Base-by-base conservation (phyloP, 371 early-diverging fungal genomes). In the Mucor ambiguus region DNA sequence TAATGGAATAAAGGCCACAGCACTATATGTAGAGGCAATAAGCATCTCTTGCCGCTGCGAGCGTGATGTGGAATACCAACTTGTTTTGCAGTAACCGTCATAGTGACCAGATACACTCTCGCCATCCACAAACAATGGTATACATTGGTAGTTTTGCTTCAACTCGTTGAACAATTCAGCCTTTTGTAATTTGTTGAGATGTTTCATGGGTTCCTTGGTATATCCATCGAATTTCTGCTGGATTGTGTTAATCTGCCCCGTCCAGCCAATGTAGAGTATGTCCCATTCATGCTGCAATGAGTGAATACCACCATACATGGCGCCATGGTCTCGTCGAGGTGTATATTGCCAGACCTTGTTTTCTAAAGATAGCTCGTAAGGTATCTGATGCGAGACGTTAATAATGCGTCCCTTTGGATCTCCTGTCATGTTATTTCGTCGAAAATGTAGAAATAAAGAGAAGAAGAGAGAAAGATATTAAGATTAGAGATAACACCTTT, bases 1-100 rank as follows among this genome's bases (percentile, higher is more conserved):
- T 98, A 98, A 81, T 99, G 99, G 60, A 99, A 91, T 61, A 99
- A 79, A 1, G 99, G 99, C 99, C 99, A 99, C 20, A 99, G 85
- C 61, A 87, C 88, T 88, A 69, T 18, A 24, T 14, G 35, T 49
- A 24, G 37, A 56, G 35, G 44, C 41, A 22, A 24, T 43, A 20
- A 32, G 26, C 37, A 35, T 35, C 37, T 35, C 37, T 35, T 12
- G 37, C 0, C 7, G 37, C 12, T 35, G 37, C 12, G 37, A 35
- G 1, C 37, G 3, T 12, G 12, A 35, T 35, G 12, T 12, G 12
- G 37, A 35, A 12, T 10, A 41, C 41, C 16, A 18, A 89, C 94
- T 90, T 60, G 87, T 83, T 84, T 94, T 96, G 86, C 92, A 96
- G 82, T 88, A 96, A 16, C 92, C 96, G 76, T 93, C 96, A 85